Percentiles rank a stretch among this genome's conserved stretches.
Evolutionary conservation across 2,329 filamentous ascomycete species (phyloP).

Genomic region (Phialocephala subalpina): DNA sequence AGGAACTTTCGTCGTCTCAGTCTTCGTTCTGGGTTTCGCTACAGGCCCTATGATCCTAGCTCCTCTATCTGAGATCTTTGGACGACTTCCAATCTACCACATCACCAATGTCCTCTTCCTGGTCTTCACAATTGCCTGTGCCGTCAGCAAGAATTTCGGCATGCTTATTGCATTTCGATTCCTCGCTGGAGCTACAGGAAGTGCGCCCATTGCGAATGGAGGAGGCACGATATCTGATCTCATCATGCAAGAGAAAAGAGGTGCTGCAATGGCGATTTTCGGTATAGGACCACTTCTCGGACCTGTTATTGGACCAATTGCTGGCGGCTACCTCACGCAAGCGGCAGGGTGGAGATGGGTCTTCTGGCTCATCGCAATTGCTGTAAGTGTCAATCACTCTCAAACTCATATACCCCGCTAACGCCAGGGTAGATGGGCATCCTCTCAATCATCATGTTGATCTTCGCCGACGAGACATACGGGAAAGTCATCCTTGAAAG

Average conservation of each 20-base stretch:
- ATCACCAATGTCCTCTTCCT: slow-evolving; percentile 55
- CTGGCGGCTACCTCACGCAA: slow-evolving; percentile 45
- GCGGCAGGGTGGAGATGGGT: slow-evolving; percentile 48
- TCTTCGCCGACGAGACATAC: slow-evolving; percentile 56
- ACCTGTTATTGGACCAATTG: slow-evolving; percentile 25
- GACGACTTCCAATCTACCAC: slow-evolving; percentile 48
- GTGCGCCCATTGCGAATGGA: background rate
- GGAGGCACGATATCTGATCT: slow-evolving; percentile 1
- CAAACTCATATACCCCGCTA: background rate
- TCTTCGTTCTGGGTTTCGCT: slow-evolving; percentile 66
- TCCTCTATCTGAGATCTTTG: slow-evolving; percentile 69
- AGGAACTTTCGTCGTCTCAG: slow-evolving; percentile 41
- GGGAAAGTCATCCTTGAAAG: slow-evolving; percentile 53
- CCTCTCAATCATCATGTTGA: slow-evolving; percentile 42
- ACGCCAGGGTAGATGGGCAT: slow-evolving; percentile 32
- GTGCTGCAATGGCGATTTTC: slow-evolving; percentile 31
- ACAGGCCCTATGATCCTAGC: slow-evolving; percentile 64
- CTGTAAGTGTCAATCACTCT: slow-evolving; percentile 13
- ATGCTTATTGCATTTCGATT: background rate
- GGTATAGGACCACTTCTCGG: slow-evolving; percentile 10
- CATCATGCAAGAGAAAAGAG: background rate
- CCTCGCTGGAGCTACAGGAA: background rate
- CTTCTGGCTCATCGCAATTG: slow-evolving; percentile 56
- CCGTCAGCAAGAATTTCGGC: slow-evolving; percentile 46
- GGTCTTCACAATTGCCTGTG: slow-evolving; percentile 48